These are phyloP conservation scores for Tylopilus rubrobrunneus DNA, from an alignment of 768 basidiomycete genomes.

Conservation along the genomic window DNA sequence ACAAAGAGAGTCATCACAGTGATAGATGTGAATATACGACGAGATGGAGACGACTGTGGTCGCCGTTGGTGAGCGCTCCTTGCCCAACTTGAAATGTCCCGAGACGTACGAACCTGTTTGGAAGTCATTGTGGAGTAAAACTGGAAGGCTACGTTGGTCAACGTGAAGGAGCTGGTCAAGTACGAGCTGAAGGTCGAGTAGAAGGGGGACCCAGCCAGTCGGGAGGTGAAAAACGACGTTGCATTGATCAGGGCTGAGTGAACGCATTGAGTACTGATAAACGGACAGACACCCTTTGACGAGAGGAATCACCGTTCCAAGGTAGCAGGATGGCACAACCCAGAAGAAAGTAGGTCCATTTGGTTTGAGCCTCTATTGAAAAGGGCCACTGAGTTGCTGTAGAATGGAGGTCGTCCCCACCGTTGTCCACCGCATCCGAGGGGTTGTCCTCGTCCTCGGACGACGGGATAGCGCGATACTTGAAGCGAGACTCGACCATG, in stretches of 20 bases:
- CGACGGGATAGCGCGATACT: constrained; percentile 22
- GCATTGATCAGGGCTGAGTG: constrained; percentile 78
- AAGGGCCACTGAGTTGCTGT: constrained; percentile 16
- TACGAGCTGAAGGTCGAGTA: constrained; percentile 62
- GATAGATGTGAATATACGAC: constrained; percentile 50
- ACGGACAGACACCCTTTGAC: neutral
- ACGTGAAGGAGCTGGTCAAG: constrained; percentile 58
- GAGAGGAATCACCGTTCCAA: constrained; percentile 73
- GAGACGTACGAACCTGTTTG: constrained; percentile 49
- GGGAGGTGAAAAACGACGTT: constrained; percentile 73
- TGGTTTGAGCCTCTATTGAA: constrained; percentile 40
- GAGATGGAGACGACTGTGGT: constrained; percentile 55
- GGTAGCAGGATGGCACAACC: constrained; percentile 79
- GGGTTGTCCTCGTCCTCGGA: constrained; percentile 10
- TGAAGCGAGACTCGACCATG: constrained; percentile 9
- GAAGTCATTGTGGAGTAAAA: constrained; percentile 70
- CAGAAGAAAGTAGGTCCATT: constrained; percentile 67
- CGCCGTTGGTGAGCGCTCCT: neutral
- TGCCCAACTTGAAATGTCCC: neutral
- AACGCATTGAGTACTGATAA: neutral
- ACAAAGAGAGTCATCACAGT: constrained; percentile 50
- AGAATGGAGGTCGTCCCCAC: constrained; percentile 4
- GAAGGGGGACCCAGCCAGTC: constrained; percentile 58
- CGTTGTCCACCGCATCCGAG: neutral
- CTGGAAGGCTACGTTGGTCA: constrained; percentile 64